Percentiles rank a stretch among this genome's conserved stretches.
Conservation (phyloP, 257 asterid species). For the Lycium ferocissimum region DNA sequence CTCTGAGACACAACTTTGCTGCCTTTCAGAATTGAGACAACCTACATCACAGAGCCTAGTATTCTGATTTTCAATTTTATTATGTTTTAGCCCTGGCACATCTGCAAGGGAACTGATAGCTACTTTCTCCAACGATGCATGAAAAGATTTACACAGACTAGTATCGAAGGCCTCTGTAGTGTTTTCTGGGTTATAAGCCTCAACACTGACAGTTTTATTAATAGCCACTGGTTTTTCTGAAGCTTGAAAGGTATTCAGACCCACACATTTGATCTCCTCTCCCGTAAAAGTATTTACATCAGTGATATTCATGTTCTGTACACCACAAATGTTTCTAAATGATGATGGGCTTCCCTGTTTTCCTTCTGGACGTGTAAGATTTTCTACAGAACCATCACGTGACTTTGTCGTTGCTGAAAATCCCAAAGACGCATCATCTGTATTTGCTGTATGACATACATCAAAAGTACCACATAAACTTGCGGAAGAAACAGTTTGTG, state of each 20-base stretch:
- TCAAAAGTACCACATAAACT: slow-evolving; percentile 1
- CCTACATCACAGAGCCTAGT: slow-evolving; percentile 22
- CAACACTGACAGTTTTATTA: not conserved
- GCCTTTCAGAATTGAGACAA: not conserved
- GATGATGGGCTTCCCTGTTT: slow-evolving; percentile 24
- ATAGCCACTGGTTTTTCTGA: not conserved
- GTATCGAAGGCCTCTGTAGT: not conserved
- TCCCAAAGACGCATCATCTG: slow-evolving; percentile 19
- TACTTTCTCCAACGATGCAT: slow-evolving; percentile 15
- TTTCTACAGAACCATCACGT: slow-evolving; percentile 4
- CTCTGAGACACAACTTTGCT: not conserved
- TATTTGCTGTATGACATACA: slow-evolving; percentile 15
- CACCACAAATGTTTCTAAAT: slow-evolving; percentile 13
- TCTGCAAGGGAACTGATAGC: slow-evolving; percentile 13
- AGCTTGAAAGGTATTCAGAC: slow-evolving; percentile 26
- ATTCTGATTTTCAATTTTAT: slow-evolving; percentile 27
- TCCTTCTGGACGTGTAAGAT: slow-evolving; percentile 28
- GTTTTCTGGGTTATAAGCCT: slow-evolving; percentile 21
- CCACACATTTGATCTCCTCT: slow-evolving; percentile 12
- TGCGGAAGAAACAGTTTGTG: slow-evolving; percentile 27
- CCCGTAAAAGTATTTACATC: slow-evolving; percentile 1
- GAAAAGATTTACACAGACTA: slow-evolving; percentile 7
- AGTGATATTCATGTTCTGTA: slow-evolving; percentile 27
- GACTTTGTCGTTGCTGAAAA: slow-evolving; percentile 17
- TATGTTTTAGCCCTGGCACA: slow-evolving; percentile 6